Conservation (phyloP, 1,284 basidiomycete species). For the Amylostereum areolatum region DNA sequence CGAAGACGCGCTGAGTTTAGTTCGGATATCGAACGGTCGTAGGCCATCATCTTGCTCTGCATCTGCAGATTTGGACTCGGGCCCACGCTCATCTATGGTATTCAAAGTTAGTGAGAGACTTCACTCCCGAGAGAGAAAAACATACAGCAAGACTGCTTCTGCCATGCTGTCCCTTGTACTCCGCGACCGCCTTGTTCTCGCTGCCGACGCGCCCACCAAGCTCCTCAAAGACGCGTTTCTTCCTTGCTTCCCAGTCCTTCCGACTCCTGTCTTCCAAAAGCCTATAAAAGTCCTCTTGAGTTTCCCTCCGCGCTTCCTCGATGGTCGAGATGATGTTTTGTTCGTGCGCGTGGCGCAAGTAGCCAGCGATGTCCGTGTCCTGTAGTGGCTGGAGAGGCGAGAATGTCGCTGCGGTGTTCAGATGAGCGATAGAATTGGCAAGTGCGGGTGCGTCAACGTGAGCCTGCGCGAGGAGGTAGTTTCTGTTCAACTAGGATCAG, state of each 20-base stretch:
- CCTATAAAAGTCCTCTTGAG: slow-evolving; percentile 81
- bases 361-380: slow-evolving; percentile 87
- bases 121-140: slow-evolving; percentile 8
- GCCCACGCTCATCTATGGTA: slow-evolving; percentile 41
- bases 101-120: not conserved
- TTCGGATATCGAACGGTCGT: slow-evolving; percentile 74
- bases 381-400: slow-evolving; percentile 84
- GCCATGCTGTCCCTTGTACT: slow-evolving; percentile 55
- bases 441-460: slow-evolving; percentile 83
- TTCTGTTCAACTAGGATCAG: slow-evolving; percentile 35
- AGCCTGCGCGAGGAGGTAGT: slow-evolving; percentile 84
- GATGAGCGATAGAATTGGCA: slow-evolving; percentile 72
- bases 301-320: slow-evolving; percentile 83
- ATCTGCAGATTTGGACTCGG: slow-evolving; percentile 65
- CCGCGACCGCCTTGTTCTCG: slow-evolving; percentile 46
- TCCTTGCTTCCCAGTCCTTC: slow-evolving; percentile 86
- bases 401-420: slow-evolving; percentile 83
- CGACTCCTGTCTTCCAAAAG: slow-evolving; percentile 72
- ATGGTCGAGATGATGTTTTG: slow-evolving; percentile 92
- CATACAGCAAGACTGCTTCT: slow-evolving; percentile 50
- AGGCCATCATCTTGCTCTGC: slow-evolving; percentile 95
- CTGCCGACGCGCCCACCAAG: slow-evolving; percentile 61
- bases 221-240: slow-evolving; percentile 87
- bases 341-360: slow-evolving; percentile 87
- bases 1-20: slow-evolving; percentile 70